phyloP scores from a whole-genome alignment of 192 early-diverging fungal genomes.

The Physocladia obscura region DNA sequence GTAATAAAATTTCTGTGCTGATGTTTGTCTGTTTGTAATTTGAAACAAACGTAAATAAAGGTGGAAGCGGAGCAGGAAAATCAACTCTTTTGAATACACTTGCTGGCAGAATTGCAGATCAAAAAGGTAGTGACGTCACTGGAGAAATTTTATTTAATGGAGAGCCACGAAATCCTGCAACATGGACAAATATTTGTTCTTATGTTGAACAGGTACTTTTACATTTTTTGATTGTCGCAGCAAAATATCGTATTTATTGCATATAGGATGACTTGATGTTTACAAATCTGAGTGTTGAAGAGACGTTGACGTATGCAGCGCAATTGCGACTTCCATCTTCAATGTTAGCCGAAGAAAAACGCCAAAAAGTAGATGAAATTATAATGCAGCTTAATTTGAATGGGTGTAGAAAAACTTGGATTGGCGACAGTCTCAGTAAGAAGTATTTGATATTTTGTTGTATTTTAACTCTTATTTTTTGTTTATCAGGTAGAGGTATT shows the following conservation, averaged over 20 bases:
- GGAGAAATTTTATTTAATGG: slow-evolving; percentile 35
- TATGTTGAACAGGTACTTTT: slow-evolving; percentile 36
- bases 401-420: slow-evolving; percentile 49
- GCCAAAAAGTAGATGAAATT: slow-evolving; percentile 56
- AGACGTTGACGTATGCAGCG: slow-evolving; percentile 70
- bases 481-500: slow-evolving; percentile 51
- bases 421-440: slow-evolving; percentile 47
- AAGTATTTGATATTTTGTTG: slow-evolving; percentile 12
- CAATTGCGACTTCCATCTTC: slow-evolving; percentile 57
- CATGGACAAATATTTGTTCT: slow-evolving; percentile 37
- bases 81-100: slow-evolving; percentile 42
- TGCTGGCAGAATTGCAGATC: slow-evolving; percentile 29
- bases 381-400: slow-evolving; percentile 61
- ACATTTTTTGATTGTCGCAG: background rate
- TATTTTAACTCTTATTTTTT: slow-evolving; percentile 29
- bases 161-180: slow-evolving; percentile 2
- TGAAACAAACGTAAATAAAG: slow-evolving; percentile 7
- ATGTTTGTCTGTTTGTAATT: background rate
- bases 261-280: slow-evolving; percentile 32
- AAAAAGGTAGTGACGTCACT: slow-evolving; percentile 17
- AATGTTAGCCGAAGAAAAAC: slow-evolving; percentile 42
- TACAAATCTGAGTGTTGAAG: slow-evolving; percentile 59
- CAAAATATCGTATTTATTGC: background rate
- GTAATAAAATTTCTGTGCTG: slow-evolving; percentile 6
- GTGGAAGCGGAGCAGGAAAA: slow-evolving; percentile 43